Base-by-base conservation (phyloP, 139 green algal species). In the Limnomonas spitsbergensis region DNA sequence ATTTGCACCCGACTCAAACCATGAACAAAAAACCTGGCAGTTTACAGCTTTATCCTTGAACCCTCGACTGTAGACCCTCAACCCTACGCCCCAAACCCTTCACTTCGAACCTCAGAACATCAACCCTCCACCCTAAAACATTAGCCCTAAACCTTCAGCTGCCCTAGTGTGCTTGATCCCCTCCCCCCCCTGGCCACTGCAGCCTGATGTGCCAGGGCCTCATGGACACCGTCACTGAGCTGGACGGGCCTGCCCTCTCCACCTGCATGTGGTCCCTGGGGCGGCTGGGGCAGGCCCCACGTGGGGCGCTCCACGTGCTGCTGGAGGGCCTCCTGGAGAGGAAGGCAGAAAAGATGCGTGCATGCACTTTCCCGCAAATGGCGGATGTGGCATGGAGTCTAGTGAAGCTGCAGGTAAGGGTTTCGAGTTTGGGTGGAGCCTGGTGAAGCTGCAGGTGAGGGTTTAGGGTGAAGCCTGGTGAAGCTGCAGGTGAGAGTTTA, bases 321-420 rank as follows among this genome's bases (percentile, higher is more conserved):
- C 31, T 47, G 69, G 31, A 47, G 6, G 69, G 20, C 7, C 36
- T 75, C 24, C n/a, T 75, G 7, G 32, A 4, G 7, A n/a, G 42
- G 7, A 7, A n/a, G 9, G 7, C 4, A 4, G 7, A 29, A 4
- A 75, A 53, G 69, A 20, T 52, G 69, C 20, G 6, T 40, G 7
- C 6, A 20, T 75, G 69, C 69, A 54, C 31, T 42, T 40, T 40
- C 20, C 7, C 35, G 34, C 69, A 75, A 34, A 7, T 75, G 35
- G 69, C 69, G 7, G 69, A 75, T 34, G 31, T 75, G 24, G 35
- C 69, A 52, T 75, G 69, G 69, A 34, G 26, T 4, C 7, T 52
- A 20, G 34, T 29, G 7, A 75, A 53, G 69, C 69, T 75, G 69
- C 69, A 75, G 69, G 69, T 75, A 29, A 53, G 69, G 4, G 37